phyloP scores from a whole-genome alignment of 805 yeast species.

The Teunomyces gatunensis region DNA sequence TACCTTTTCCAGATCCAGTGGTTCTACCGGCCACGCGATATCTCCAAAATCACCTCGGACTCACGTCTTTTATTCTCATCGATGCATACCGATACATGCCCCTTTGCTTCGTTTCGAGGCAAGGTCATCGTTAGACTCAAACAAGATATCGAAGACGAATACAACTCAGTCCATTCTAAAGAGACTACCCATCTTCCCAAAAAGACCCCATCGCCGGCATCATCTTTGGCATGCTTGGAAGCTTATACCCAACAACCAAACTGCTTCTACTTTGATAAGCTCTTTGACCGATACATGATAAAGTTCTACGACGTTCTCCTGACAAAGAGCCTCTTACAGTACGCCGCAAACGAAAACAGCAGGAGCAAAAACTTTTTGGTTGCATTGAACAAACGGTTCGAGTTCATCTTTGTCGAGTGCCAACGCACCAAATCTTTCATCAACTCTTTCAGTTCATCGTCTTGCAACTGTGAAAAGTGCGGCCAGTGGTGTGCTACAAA shows the following conservation, averaged over 20 bases:
- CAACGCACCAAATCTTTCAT: slow-evolving; percentile 63
- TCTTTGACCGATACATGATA: slow-evolving; percentile 83
- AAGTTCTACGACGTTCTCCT: slow-evolving; percentile 75
- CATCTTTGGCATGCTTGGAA: slow-evolving; percentile 34
- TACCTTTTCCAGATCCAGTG: slow-evolving; percentile 75
- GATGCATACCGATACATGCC: slow-evolving; percentile 82
- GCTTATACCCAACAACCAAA: slow-evolving; percentile 58
- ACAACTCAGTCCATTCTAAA: neutral
- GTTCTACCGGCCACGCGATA: slow-evolving; percentile 88
- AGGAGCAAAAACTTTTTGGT: slow-evolving; percentile 58
- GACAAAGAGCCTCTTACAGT: slow-evolving; percentile 48
- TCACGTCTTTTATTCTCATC: slow-evolving; percentile 79
- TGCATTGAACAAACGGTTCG: slow-evolving; percentile 66
- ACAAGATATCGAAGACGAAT: slow-evolving; percentile 56
- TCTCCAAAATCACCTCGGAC: slow-evolving; percentile 63
- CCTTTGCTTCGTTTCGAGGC: slow-evolving; percentile 73
- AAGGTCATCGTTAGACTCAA: slow-evolving; percentile 66
- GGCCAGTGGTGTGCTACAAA: slow-evolving; percentile 75
- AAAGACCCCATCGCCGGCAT: slow-evolving; percentile 11
- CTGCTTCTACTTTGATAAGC: slow-evolving; percentile 77
- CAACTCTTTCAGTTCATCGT: slow-evolving; percentile 55
- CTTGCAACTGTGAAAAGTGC: slow-evolving; percentile 65
- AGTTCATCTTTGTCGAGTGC: slow-evolving; percentile 70
- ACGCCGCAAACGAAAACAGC: slow-evolving; percentile 33
- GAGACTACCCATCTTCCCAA: neutral